Conservation (phyloP, 306 rosid species). For the Begonia fuchsioides region DNA sequence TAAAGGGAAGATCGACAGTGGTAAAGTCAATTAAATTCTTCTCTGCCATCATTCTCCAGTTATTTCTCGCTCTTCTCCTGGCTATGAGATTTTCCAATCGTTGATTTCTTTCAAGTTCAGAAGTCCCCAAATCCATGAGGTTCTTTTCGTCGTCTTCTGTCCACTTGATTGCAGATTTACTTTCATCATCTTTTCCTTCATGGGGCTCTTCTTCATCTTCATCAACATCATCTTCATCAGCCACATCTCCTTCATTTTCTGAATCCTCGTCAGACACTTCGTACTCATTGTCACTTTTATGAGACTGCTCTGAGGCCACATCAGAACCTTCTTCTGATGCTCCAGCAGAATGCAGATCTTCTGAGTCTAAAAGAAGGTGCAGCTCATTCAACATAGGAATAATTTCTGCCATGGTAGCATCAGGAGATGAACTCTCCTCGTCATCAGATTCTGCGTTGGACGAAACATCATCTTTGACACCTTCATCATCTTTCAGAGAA, state of each 20-base stretch:
- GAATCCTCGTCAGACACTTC: slow-evolving; percentile 8
- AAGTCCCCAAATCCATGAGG: slow-evolving; percentile 84
- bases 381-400: slow-evolving; percentile 78
- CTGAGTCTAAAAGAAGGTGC: slow-evolving; percentile 51
- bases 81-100: slow-evolving; percentile 84
- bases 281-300: slow-evolving; percentile 32
- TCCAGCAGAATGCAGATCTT: slow-evolving; percentile 35
- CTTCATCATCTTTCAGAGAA: slow-evolving; percentile 19
- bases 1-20: slow-evolving; percentile 39
- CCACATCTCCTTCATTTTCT: not conserved
- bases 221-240: not conserved
- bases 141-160: slow-evolving; percentile 92
- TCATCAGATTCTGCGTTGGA: slow-evolving; percentile 48
- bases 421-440: slow-evolving; percentile 75
- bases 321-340: slow-evolving; percentile 32
- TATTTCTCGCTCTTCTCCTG: slow-evolving; percentile 72
- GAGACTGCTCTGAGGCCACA: slow-evolving; percentile 48
- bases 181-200: not conserved
- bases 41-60: slow-evolving; percentile 38
- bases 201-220: not conserved
- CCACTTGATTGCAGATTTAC: slow-evolving; percentile 94
- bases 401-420: slow-evolving; percentile 80
- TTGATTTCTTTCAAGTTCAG: slow-evolving; percentile 84
- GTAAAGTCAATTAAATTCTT: slow-evolving; percentile 85
- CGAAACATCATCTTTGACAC: slow-evolving; percentile 21